Percentiles rank a stretch among this genome's conserved stretches.
phyloP scores from a whole-genome alignment of 305 asterid species.

The Lippia alba region DNA sequence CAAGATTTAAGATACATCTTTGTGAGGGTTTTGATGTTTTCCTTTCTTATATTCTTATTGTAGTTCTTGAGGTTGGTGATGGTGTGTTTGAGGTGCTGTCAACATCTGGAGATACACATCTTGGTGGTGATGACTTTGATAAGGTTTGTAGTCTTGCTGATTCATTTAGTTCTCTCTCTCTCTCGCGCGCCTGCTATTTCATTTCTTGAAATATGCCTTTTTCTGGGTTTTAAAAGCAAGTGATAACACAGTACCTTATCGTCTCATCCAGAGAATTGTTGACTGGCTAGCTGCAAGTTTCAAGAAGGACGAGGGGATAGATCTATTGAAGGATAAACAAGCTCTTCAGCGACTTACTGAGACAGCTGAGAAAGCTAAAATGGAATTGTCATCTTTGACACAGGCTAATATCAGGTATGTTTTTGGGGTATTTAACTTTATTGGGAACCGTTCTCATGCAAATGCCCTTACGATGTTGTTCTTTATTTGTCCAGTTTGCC shows the following conservation, averaged over 20 bases:
- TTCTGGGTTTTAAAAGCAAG: background rate
- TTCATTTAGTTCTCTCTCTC: background rate
- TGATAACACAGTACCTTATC: background rate
- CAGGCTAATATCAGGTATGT: background rate
- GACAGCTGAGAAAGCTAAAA: conserved; percentile 6
- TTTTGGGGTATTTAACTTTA: background rate
- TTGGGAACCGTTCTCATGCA: background rate
- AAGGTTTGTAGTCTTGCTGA: conserved; percentile 52
- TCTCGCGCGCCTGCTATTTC: background rate
- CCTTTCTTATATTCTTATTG: conserved; percentile 26
- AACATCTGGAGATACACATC: conserved; percentile 98
- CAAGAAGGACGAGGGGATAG: background rate
- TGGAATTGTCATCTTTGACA: background rate
- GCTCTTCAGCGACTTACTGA: background rate
- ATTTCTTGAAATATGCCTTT: background rate
- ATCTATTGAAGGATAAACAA: conserved; percentile 5
- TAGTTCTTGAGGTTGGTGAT: conserved; percentile 99
- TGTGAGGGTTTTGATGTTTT: background rate
- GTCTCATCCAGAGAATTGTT: conserved; percentile 56
- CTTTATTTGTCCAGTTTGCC: background rate
- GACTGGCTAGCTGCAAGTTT: conserved; percentile 6
- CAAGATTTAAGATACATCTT: background rate
- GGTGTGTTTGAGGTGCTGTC: conserved; percentile 99
- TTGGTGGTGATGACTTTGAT: conserved; percentile 99
- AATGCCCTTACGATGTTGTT: background rate